Evolutionary conservation across 805 yeast genomes (phyloP), one percentile per base, ranked within the genome.

Genomic region (Kodamaea sagamina): DNA sequence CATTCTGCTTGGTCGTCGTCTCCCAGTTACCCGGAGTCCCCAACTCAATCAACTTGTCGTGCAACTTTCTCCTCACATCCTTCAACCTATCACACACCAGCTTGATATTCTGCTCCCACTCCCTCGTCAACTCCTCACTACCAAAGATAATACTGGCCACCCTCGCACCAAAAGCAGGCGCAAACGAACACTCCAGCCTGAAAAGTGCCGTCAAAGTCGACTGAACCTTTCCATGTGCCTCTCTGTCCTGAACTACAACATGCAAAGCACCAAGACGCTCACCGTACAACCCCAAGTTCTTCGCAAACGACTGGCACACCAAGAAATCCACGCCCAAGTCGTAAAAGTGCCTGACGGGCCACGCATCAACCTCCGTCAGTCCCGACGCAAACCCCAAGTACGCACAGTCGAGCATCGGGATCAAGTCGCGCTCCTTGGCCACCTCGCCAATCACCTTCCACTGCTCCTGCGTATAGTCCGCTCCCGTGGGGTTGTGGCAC

Each of bases 91-190:
- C 36, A 25, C 64, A 55, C 17, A 70, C 61, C 4, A 47, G 57
- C 19, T 31, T 15, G 15, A 72, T 67, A 46, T 72, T 72, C 32
- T 57, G 39, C 31, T 61, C 61, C 77, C 77, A 72, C 29, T 54
- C 46, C 32, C 29, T 26, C 15, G 26, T 2, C 35, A 43, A 43
- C 17, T 38, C 34, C 16, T 39, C 39, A 32, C 12, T 28, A 15
- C n/a, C 11, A 22, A 43, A 32, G 13, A 39, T 29, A 21, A 54
- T 57, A 18, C 63, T 37, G 26, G 74, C 70, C 12, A 72, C 54
- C 36, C 76, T 53, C 12, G 77, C 75, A 11, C 77, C 77, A 50
- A 62, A 72, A 4, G 76, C 73, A 7, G 77, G 76, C 3, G 71
- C 75, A 55, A 70, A 69, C 4, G 77, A 72, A 43, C 71, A 63